Conservation (phyloP, 768 basidiomycete species). For the Rhodosporidiobolus odoratus region DNA sequence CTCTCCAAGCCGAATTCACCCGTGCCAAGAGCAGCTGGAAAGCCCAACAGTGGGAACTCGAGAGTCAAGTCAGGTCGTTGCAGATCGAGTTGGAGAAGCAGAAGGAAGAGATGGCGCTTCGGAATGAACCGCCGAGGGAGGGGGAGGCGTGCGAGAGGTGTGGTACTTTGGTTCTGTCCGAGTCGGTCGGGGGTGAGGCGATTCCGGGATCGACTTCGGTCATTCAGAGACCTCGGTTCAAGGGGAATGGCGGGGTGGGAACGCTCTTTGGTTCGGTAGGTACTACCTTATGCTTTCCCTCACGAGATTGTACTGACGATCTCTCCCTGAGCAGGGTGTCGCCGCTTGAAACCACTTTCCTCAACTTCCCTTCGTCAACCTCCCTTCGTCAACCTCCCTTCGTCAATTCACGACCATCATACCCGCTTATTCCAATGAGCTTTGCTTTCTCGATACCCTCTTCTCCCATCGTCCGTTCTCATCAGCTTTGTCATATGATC, state of each 20-base stretch:
- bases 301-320: not conserved
- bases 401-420: too few species aligned
- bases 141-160: not conserved
- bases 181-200: not conserved
- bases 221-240: constrained; percentile 9
- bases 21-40: constrained; percentile 14
- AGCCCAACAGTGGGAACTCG: constrained; percentile 10
- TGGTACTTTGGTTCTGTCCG: not conserved
- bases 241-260: not conserved
- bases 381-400: too few species aligned
- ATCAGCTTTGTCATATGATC: too few species aligned
- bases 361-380: not conserved
- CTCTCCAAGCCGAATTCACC: constrained; percentile 5
- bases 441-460: too few species aligned
- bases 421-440: too few species aligned
- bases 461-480: too few species aligned
- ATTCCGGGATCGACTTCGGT: not conserved
- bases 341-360: not conserved
- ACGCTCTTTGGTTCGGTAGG: constrained; percentile 13
- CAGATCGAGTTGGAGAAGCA: constrained; percentile 11
- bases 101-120: not conserved
- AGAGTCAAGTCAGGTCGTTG: constrained; percentile 23
- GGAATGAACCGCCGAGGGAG: not conserved
- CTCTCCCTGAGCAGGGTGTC: not conserved
- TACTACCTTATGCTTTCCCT: too few species aligned